Base-by-base conservation (phyloP, 2,329 filamentous ascomycete genomes). In the Dactylonectria estremocensis region DNA sequence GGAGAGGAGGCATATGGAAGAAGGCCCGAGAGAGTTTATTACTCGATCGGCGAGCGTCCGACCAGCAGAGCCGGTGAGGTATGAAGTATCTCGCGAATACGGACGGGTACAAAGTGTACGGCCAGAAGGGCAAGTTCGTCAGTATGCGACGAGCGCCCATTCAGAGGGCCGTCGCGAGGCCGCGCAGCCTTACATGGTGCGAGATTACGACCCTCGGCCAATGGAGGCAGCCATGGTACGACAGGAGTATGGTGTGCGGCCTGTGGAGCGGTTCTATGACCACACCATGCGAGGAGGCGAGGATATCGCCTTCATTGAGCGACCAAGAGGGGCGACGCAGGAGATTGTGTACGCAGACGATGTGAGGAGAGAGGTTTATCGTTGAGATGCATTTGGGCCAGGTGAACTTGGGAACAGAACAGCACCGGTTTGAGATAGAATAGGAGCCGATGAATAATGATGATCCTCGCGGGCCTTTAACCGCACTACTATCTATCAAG, bases 21-120 rank as follows among this genome's bases (percentile, higher is more conserved):
- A 87, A 18, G 70, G 80, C 2, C 81, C 86, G 3, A 82, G 86
- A 40, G 88, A 90, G 64, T 89, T 89, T 69, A 75, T 87, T 48
- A 74, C 86, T 48, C 83, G 90, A 64, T 83, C 89, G 35, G 77
- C 87, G 28, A 92, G 90, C 76, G 86, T 89, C 37, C 86, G 89
- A 53, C 90, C 91, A 20, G 77, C 80, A 49, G 86, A 86, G 54
- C 64, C 80, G 61, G 68, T 82, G 35, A 80, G 82, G 43, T 86
- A 84, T 67, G 83, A 84, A 58, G 70, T 82, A 14, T 77, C 80
- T 24, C 72, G 76, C 61, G 81, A 83, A 33, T 87, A 86, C 71
- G 79, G 81, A 28, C 81, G 84, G 69, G 76, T 86, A 64, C 81
- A 84, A 46, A 86, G 83, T 69, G 77, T 80, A 50, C 81, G 82